Evolutionary conservation across 257 asterid species (phyloP).

Genomic region (Lycium ferocissimum): DNA sequence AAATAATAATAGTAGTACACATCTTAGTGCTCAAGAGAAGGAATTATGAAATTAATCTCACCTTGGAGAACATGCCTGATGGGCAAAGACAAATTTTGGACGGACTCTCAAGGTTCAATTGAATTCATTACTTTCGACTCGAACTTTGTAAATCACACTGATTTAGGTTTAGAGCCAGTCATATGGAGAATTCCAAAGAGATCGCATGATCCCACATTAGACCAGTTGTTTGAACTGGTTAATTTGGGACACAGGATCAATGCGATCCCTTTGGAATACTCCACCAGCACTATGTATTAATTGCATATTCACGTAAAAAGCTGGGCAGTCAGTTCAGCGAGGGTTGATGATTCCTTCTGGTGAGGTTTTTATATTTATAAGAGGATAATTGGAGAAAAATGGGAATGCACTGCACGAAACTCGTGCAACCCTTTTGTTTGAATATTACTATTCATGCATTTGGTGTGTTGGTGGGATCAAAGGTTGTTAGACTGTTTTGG

Average conservation of each 20-base stretch:
- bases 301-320: background rate
- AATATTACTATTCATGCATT: constrained; percentile 15
- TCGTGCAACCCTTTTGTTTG: constrained; percentile 23
- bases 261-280: constrained; percentile 75
- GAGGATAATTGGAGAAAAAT: background rate
- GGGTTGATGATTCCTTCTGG: background rate
- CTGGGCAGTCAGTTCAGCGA: too few species aligned
- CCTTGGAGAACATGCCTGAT: background rate
- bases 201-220: constrained; percentile 41
- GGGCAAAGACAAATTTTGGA: background rate
- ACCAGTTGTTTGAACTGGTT: background rate
- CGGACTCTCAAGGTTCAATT: background rate
- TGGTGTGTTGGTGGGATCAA: constrained; percentile 21
- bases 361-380: constrained; percentile 24
- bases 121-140: background rate
- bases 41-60: constrained; percentile 20
- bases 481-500: constrained; percentile 25
- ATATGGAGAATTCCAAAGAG: constrained; percentile 40
- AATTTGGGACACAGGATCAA: constrained; percentile 32
- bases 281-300: constrained; percentile 35
- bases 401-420: constrained; percentile 22
- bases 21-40: background rate
- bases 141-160: too few species aligned
- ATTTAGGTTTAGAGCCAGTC: constrained; percentile 7
- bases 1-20: too few species aligned